Percentiles rank a stretch among this genome's conserved stretches.
phyloP scores from a whole-genome alignment of 225 moss, liverwort and hornwort genomes.

The Antitrichia curtipendula region DNA sequence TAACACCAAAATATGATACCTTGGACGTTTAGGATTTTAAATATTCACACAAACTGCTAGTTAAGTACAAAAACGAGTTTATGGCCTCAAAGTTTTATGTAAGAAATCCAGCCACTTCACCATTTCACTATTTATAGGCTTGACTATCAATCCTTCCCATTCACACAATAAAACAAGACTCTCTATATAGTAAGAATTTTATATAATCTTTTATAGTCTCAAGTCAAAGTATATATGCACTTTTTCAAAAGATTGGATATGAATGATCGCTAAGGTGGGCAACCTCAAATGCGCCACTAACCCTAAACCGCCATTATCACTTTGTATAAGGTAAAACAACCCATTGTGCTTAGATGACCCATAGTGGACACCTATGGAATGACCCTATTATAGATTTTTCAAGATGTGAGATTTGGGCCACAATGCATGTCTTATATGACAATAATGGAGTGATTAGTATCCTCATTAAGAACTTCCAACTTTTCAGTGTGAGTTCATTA shows the following conservation, averaged over 20 bases:
- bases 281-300: accelerated
- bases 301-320: background rate
- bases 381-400: no score
- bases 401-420: no score
- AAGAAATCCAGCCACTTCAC: background rate
- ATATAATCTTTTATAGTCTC: background rate
- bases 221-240: background rate
- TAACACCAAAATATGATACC: no score
- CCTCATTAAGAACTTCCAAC: no score
- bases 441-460: no score
- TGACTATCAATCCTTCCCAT: background rate
- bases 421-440: no score
- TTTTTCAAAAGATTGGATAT: background rate
- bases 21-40: no score
- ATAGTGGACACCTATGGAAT: no score
- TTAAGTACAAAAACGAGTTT: background rate
- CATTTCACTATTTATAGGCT: background rate
- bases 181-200: no score
- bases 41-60: background rate
- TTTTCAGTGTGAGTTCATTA: no score
- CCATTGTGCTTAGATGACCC: no score
- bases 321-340: no score
- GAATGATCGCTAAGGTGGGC: accelerated
- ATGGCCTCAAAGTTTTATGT: background rate
- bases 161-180: background rate